Percentiles rank a stretch among this genome's conserved stretches.
Conservation (phyloP, 2,329 filamentous ascomycete genomes). For the Diaporthe sp. region DNA sequence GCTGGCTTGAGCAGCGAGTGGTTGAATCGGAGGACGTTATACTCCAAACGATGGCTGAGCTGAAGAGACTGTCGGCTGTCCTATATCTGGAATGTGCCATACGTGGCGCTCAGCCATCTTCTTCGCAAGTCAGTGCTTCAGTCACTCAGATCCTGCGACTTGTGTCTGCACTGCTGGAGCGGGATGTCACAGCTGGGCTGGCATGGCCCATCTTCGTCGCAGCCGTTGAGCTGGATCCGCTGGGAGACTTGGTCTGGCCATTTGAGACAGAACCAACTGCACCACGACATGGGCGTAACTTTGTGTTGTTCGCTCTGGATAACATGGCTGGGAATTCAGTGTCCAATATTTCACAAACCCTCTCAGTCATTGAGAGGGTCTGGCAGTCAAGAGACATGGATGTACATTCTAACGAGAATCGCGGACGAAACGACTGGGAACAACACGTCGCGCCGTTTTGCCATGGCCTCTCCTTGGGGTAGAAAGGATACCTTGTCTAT, state of each 20-base stretch:
- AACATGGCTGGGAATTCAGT: conserved; percentile 53
- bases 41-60: conserved; percentile 49
- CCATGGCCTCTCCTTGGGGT: conserved; percentile 20
- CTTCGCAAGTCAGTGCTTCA: conserved; percentile 39
- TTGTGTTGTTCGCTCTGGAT: conserved; percentile 52
- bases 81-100: conserved; percentile 58
- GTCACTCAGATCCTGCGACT: conserved; percentile 48
- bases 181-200: conserved; percentile 46
- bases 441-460: conserved; percentile 11
- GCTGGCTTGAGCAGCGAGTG: conserved; percentile 36
- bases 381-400: conserved; percentile 55
- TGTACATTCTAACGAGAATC: not conserved
- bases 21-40: conserved; percentile 42
- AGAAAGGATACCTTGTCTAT: not conserved
- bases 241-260: conserved; percentile 48
- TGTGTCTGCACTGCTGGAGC: conserved; percentile 46
- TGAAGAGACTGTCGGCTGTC: conserved; percentile 54
- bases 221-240: conserved; percentile 50
- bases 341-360: conserved; percentile 54
- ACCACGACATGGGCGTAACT: conserved; percentile 46
- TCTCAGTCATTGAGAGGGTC: conserved; percentile 57
- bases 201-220: conserved; percentile 56
- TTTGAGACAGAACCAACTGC: conserved; percentile 35
- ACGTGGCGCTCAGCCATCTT: conserved; percentile 52
- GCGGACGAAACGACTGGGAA: conserved; percentile 20